Evolutionary conservation across 148 eudicot species (phyloP).

Genomic region (Bassia scoparia): DNA sequence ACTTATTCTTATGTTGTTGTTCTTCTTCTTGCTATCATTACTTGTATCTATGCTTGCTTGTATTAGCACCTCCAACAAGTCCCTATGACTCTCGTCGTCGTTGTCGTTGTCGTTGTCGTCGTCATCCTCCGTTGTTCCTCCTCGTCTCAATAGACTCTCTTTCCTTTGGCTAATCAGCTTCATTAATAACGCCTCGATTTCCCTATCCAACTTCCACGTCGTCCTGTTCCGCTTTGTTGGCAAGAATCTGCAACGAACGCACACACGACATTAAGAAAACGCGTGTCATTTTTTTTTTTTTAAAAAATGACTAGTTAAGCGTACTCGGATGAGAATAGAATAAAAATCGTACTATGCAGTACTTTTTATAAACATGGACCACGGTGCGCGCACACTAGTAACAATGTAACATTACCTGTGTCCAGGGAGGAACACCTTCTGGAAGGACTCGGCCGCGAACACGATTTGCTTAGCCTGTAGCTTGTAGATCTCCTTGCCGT

Average conservation of each 20-base stretch:
- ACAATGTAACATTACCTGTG: conserved; percentile 30
- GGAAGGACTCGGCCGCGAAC: conserved; percentile 44
- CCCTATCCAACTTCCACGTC: conserved; percentile 48
- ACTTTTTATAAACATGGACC: no score
- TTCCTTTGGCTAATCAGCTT: conserved; percentile 39
- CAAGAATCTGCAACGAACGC: conserved; percentile 30
- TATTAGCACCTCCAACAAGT: conserved; percentile 47
- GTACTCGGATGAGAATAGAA: conserved; percentile 11
- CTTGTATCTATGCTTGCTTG: conserved; percentile 23
- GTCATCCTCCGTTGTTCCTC: background rate
- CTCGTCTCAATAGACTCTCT: background rate
- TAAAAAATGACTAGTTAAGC: conserved; percentile 3
- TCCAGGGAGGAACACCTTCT: conserved; percentile 57
- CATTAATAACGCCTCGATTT: conserved; percentile 39
- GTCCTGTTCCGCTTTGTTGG: conserved; percentile 56
- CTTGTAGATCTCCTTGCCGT: conserved; percentile 50
- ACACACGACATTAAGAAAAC: background rate
- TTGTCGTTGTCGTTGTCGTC: no score
- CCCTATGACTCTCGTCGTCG: conserved; percentile 32
- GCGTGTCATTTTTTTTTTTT: background rate
- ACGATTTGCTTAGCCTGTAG: conserved; percentile 55
- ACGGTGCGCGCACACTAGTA: no score
- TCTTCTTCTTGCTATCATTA: background rate
- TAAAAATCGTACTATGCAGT: no score
- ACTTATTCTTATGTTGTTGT: conserved; percentile 16